phyloP scores from a whole-genome alignment of 2,329 filamentous ascomycete species.

The Sporothrix schenckii region DNA sequence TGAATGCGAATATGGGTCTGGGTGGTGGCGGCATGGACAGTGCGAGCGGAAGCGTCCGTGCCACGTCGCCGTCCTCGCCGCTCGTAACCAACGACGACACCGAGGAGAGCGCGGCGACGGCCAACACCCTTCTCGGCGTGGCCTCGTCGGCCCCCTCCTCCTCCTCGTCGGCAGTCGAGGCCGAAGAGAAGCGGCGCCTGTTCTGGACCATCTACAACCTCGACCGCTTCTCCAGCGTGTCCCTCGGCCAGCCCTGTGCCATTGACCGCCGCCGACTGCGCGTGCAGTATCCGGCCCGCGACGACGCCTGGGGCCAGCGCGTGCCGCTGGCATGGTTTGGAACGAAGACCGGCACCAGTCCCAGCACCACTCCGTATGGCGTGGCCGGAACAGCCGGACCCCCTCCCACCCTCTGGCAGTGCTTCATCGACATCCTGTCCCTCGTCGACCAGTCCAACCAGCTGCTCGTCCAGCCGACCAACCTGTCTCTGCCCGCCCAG shows the following conservation, averaged over 20 bases:
- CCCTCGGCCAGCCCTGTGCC: slow-evolving; percentile 31
- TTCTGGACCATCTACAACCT: slow-evolving; percentile 35
- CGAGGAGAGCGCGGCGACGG: background rate
- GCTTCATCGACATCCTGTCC: slow-evolving; percentile 31
- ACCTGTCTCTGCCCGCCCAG: slow-evolving; percentile 30
- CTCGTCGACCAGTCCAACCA: slow-evolving; percentile 33
- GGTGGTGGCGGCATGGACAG: background rate
- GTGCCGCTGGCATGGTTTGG: slow-evolving; percentile 30
- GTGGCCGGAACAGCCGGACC: background rate
- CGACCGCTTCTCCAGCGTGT: slow-evolving; percentile 34
- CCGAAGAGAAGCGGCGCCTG: slow-evolving; percentile 34
- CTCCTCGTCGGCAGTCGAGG: slow-evolving; percentile 22
- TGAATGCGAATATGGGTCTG: too few relatives aligned
- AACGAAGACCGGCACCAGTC: background rate
- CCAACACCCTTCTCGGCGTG: background rate
- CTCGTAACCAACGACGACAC: slow-evolving; percentile 25
- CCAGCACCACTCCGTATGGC: background rate
- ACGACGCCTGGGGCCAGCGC: slow-evolving; percentile 30
- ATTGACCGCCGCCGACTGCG: slow-evolving; percentile 31
- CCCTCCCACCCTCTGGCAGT: slow-evolving; percentile 31
- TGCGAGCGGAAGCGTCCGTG: background rate
- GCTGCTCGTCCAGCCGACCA: slow-evolving; percentile 34
- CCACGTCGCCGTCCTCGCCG: slow-evolving; percentile 6
- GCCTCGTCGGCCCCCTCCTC: background rate
- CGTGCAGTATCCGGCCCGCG: slow-evolving; percentile 31